Evolutionary conservation across 2,329 filamentous ascomycete genomes (phyloP).

Genomic region (Ophiostoma sp.): DNA sequence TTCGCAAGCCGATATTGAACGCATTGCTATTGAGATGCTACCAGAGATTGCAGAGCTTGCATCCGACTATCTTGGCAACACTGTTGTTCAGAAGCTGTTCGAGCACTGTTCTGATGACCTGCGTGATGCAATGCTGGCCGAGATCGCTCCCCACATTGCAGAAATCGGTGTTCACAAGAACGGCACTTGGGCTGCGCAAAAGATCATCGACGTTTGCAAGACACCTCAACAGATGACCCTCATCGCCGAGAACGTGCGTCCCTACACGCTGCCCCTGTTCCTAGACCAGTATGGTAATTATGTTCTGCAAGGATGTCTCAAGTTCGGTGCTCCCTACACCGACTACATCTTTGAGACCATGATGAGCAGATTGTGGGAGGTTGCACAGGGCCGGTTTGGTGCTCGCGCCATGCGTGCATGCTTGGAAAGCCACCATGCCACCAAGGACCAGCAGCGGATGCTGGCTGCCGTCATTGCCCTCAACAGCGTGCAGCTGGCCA

Average conservation of each 20-base stretch:
- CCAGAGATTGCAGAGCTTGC: slow-evolving; percentile 92
- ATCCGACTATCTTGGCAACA: slow-evolving; percentile 96
- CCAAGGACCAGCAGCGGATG: slow-evolving; percentile 92
- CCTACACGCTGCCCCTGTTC: slow-evolving; percentile 87
- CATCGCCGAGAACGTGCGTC: slow-evolving; percentile 77
- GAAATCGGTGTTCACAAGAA: slow-evolving; percentile 99
- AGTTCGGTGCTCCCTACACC: slow-evolving; percentile 83
- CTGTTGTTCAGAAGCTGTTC: slow-evolving; percentile 98
- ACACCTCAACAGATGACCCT: slow-evolving; percentile 73
- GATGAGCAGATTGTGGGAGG: slow-evolving; percentile 88
- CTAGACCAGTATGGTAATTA: slow-evolving; percentile 98
- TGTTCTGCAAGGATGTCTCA: slow-evolving; percentile 90
- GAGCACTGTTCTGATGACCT: slow-evolving; percentile 89
- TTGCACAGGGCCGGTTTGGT: slow-evolving; percentile 87
- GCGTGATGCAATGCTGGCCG: slow-evolving; percentile 82
- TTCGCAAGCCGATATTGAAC: slow-evolving; percentile 81
- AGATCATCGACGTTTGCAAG: slow-evolving; percentile 96
- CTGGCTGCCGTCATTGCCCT: slow-evolving; percentile 91
- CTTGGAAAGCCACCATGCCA: slow-evolving; percentile 89
- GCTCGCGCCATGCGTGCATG: slow-evolving; percentile 95
- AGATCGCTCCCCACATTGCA: slow-evolving; percentile 85
- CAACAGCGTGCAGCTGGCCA: slow-evolving; percentile 92
- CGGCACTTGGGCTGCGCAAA: slow-evolving; percentile 97
- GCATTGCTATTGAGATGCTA: slow-evolving; percentile 87
- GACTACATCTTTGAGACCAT: slow-evolving; percentile 98